Evolutionary conservation across 495 filamentous ascomycete genomes (phyloP).

Genomic region (Corynascus novoguineensis): DNA sequence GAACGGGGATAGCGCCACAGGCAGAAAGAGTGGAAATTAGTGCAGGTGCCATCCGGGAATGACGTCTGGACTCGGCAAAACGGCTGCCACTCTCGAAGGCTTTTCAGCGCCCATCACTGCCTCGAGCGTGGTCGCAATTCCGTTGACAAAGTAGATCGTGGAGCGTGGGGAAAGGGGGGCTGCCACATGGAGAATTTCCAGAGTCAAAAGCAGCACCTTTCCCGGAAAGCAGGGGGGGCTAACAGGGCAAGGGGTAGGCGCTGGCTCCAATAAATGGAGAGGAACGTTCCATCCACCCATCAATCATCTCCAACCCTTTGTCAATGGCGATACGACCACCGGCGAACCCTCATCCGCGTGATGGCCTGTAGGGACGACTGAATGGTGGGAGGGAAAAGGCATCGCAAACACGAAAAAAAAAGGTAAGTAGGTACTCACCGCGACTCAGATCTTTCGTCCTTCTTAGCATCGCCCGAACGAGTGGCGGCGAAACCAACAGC

Average conservation of each 20-base stretch:
- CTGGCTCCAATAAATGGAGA: not conserved
- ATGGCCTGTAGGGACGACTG: not conserved
- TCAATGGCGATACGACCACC: conserved; percentile 1
- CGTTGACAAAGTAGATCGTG: not conserved
- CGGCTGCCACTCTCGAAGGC: conserved; percentile 4
- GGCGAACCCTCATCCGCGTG: not conserved
- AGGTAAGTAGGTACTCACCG: conserved; percentile 1
- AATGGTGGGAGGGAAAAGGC: too few species aligned
- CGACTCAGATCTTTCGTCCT: not conserved
- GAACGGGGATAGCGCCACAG: conserved; percentile 9
- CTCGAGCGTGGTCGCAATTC: not conserved
- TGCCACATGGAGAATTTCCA: not conserved
- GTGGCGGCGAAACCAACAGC: not conserved
- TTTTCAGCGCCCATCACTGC: not conserved
- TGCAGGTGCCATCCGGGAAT: not conserved
- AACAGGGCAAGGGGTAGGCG: not conserved
- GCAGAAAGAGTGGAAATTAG: conserved; percentile 9
- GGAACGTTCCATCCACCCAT: conserved; percentile 2
- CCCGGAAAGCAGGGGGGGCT: not conserved
- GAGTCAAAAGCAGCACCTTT: not conserved
- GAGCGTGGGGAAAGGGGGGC: not conserved
- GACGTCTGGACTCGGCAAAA: not conserved
- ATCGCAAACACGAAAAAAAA: not conserved
- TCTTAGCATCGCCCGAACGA: not conserved
- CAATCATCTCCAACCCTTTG: not conserved